A percentile compares a stretch with the other conserved stretches of the same genome.
Conservation (phyloP, 139 green algal genomes). For the Chlorella sp. region DNA sequence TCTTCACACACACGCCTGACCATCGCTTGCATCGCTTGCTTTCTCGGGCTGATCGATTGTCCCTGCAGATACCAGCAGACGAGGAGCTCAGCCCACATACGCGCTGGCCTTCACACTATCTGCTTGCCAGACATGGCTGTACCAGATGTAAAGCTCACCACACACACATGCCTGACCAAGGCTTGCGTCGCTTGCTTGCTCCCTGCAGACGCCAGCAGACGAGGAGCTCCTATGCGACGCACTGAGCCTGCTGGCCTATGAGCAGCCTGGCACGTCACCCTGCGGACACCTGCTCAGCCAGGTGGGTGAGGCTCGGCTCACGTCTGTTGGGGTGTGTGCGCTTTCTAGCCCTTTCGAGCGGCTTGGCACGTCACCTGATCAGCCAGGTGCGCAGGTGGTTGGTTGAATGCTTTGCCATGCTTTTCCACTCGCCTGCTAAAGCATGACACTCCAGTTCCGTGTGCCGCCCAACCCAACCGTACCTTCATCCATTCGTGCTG, state of each 20-base stretch:
- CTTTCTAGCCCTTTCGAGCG: neutral
- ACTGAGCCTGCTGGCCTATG: conserved; percentile 66
- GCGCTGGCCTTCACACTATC: too few species aligned
- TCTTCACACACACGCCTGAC: too few species aligned
- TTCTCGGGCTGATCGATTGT: neutral
- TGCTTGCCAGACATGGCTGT: neutral
- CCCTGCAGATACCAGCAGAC: neutral
- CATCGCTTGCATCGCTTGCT: neutral
- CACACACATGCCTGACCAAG: neutral
- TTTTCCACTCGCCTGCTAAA: neutral
- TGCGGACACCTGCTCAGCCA: conserved; percentile 49
- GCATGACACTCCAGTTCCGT: too few species aligned
- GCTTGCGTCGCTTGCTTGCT: neutral
- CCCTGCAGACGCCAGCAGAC: conserved; percentile 12
- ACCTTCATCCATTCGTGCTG: too few species aligned
- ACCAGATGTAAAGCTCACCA: neutral
- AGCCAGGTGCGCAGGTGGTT: neutral
- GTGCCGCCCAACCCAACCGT: too few species aligned
- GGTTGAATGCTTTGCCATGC: neutral
- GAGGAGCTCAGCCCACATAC: neutral
- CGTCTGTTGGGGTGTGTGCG: too few species aligned
- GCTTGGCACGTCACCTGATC: neutral
- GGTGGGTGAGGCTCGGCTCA: conserved; percentile 3
- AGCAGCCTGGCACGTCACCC: conserved; percentile 42
- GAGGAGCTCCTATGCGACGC: conserved; percentile 48